These are phyloP conservation scores for Rubroshorea leprosula DNA, from an alignment of 345 rosid species.

Conservation along the genomic window DNA sequence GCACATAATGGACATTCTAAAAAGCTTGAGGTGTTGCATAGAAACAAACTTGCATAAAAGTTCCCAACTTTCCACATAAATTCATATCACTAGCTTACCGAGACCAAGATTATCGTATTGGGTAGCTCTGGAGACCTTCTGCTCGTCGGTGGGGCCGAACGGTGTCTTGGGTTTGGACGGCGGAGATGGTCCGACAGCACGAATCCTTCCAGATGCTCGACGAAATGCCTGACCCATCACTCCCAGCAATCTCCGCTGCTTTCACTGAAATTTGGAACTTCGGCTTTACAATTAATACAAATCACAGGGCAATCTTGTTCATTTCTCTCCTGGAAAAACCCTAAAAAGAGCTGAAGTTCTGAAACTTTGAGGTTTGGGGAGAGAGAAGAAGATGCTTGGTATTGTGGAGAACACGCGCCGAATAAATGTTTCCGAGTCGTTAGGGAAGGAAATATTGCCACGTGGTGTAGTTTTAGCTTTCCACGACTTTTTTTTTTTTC, in stretches of 20 bases:
- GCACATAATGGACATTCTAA: too few species aligned
- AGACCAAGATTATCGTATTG: conserved; percentile 20
- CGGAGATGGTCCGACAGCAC: conserved; percentile 37
- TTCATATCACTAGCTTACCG: conserved; percentile 24
- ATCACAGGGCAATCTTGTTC: background rate
- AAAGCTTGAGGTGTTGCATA: background rate
- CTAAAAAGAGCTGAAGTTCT: background rate
- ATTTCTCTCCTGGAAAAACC: conserved; percentile 1
- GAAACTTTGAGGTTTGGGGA: background rate
- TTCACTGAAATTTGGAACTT: background rate
- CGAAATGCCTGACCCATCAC: conserved; percentile 97
- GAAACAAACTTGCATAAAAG: background rate
- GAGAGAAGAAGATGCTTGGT: background rate
- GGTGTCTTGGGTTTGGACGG: conserved; percentile 32
- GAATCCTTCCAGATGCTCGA: conserved; percentile 81
- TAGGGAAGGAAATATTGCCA: too few species aligned
- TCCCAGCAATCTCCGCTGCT: background rate
- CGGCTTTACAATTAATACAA: background rate
- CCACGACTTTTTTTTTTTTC: too few species aligned
- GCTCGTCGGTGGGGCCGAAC: conserved; percentile 22
- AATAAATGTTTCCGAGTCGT: too few species aligned
- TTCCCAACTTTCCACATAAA: background rate
- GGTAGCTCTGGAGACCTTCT: conserved; percentile 24
- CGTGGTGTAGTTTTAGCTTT: background rate
- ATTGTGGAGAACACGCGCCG: conserved; percentile 4